These are phyloP conservation scores for Saccharomycopsis sp. DNA, from an alignment of 805 yeast genomes.

Conservation along the genomic window DNA sequence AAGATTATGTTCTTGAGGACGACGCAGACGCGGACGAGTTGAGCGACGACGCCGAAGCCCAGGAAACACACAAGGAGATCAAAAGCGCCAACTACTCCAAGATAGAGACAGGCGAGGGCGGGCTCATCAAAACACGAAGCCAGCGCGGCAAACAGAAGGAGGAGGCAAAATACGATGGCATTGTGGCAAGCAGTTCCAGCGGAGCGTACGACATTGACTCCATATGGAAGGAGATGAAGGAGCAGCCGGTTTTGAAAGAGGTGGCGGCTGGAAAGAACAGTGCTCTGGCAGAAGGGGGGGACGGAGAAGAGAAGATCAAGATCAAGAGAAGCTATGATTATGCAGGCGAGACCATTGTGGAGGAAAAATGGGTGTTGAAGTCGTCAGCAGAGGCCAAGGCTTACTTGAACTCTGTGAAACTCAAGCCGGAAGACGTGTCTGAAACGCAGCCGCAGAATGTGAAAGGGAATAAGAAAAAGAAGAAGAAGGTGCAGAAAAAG, in stretches of 20 bases:
- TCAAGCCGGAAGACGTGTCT: constrained; percentile 21
- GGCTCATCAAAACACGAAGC: constrained; percentile 60
- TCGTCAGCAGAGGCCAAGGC: constrained; percentile 85
- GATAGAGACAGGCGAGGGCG: constrained; percentile 51
- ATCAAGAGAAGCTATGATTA: constrained; percentile 75
- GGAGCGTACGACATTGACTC: constrained; percentile 39
- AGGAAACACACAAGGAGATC: constrained; percentile 24
- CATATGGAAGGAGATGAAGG: constrained; percentile 42
- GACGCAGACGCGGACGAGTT: constrained; percentile 1
- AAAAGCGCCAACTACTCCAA: constrained; percentile 34
- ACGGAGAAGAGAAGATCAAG: constrained; percentile 44
- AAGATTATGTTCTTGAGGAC: too few species aligned
- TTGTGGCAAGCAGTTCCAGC: constrained; percentile 9
- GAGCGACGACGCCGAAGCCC: background rate
- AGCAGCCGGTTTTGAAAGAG: background rate
- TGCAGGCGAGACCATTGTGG: constrained; percentile 78
- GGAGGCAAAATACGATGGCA: constrained; percentile 3
- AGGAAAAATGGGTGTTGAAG: constrained; percentile 67
- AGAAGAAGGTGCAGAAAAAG: constrained; percentile 50
- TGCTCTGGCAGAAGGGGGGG: background rate
- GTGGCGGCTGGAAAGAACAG: background rate
- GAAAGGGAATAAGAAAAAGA: constrained; percentile 13
- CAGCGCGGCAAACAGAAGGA: constrained; percentile 13
- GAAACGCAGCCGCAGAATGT: constrained; percentile 17
- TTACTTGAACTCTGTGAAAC: constrained; percentile 49